Percentiles rank a stretch among this genome's conserved stretches.
These are phyloP conservation scores for Rhynchospora tenuis DNA, from an alignment of 176 grass and related monocot genomes.

Conservation along the genomic window DNA sequence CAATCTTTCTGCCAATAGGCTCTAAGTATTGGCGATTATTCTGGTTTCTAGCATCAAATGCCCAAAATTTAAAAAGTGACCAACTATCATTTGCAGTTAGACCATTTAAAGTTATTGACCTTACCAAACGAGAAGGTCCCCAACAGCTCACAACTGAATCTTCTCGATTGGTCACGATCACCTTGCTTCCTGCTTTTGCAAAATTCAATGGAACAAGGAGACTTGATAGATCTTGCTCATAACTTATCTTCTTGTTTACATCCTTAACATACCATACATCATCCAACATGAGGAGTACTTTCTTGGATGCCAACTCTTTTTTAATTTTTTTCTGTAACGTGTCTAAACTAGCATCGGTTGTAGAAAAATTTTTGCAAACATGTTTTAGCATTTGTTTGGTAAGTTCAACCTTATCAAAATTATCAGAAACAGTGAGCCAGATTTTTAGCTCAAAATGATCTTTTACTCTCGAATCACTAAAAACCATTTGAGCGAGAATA, in stretches of 20 bases:
- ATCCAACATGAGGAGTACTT: slow-evolving; percentile 35
- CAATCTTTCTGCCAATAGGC: not conserved
- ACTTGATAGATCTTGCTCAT: slow-evolving; percentile 13
- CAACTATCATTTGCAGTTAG: slow-evolving; percentile 20
- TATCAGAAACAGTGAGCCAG: slow-evolving; percentile 37
- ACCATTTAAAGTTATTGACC: not conserved
- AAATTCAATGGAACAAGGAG: not conserved
- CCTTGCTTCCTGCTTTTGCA: slow-evolving; percentile 13
- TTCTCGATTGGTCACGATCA: slow-evolving; percentile 30
- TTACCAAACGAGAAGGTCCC: not conserved
- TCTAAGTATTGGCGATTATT: too few species aligned
- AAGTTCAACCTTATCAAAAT: slow-evolving; percentile 20
- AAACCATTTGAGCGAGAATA: slow-evolving; percentile 34
- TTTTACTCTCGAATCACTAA: slow-evolving; percentile 13
- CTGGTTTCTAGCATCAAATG: slow-evolving; percentile 12
- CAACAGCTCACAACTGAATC: slow-evolving; percentile 15
- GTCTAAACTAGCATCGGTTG: not conserved
- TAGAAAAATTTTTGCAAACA: not conserved
- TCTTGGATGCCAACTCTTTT: slow-evolving; percentile 12
- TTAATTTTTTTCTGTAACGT: not conserved
- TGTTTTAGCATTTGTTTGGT: slow-evolving; percentile 13
- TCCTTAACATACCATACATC: slow-evolving; percentile 19
- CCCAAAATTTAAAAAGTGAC: slow-evolving; percentile 24
- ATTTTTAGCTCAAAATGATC: slow-evolving; percentile 16
- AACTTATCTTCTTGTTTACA: not conserved